phyloP scores from a whole-genome alignment of 108 stramenopile species.

The Nitzschia palea region DNA sequence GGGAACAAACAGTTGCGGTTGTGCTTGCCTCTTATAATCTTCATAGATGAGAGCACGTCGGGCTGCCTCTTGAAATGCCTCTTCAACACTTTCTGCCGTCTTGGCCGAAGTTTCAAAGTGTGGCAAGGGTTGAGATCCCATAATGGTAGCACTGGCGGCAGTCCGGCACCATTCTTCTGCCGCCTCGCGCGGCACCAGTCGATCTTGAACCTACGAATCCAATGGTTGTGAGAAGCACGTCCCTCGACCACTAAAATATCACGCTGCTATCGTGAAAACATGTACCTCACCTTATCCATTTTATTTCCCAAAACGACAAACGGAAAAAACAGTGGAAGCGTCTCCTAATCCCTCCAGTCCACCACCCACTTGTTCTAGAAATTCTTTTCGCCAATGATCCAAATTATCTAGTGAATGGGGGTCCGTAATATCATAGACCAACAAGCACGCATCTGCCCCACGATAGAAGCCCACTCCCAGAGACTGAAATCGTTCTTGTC shows the following conservation, averaged over 20 bases:
- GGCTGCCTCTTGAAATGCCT: conserved; percentile 85
- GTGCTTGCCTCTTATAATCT: conserved; percentile 46
- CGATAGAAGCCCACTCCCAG: conserved; percentile 97
- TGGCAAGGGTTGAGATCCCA: conserved; percentile 73
- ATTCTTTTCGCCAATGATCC: conserved; percentile 93
- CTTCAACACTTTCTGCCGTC: conserved; percentile 93
- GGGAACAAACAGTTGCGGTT: conserved; percentile 63
- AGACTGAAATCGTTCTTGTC: conserved; percentile 97
- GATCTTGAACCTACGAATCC: conserved; percentile 56
- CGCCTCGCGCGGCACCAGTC: conserved; percentile 67
- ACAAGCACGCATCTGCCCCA: conserved; percentile 96
- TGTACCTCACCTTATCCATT: conserved; percentile 74
- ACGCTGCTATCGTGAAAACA: too few species aligned
- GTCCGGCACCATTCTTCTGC: conserved; percentile 85
- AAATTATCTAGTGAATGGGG: conserved; percentile 93
- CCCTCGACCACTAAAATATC: too few species aligned
- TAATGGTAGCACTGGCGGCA: conserved; percentile 51
- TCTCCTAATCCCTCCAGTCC: conserved; percentile 58
- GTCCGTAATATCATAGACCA: conserved; percentile 98
- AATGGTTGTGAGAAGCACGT: too few species aligned
- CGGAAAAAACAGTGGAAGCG: conserved; percentile 71
- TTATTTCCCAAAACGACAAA: conserved; percentile 98
- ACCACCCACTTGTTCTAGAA: conserved; percentile 75
- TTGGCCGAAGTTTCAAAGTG: conserved; percentile 97
- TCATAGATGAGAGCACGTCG: conserved; percentile 51